Percentiles rank a stretch among this genome's conserved stretches.
phyloP scores from a whole-genome alignment of 1,284 basidiomycete genomes.

The Trichosporon coremiiforme region DNA sequence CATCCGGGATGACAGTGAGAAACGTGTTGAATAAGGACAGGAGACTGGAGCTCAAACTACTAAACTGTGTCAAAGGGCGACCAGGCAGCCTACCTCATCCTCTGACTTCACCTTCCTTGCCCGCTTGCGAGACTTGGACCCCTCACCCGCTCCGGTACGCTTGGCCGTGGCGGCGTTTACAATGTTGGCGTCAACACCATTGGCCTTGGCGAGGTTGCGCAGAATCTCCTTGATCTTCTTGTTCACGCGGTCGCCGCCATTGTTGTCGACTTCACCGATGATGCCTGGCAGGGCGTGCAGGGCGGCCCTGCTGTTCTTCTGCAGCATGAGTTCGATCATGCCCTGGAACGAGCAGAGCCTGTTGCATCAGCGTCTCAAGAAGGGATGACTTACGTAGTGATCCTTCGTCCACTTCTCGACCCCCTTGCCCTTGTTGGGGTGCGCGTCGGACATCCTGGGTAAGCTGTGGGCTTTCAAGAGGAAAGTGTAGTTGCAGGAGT shows the following conservation, averaged over 20 bases:
- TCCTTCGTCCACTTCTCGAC: constrained; percentile 7
- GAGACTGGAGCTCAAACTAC: too few species aligned
- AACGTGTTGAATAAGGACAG: neutral
- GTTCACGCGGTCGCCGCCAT: constrained; percentile 20
- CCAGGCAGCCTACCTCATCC: too few species aligned
- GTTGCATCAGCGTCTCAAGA: neutral
- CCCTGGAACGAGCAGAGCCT: constrained; percentile 11
- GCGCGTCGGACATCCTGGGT: constrained; percentile 1
- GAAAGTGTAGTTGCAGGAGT: neutral
- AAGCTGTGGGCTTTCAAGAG: too few species aligned
- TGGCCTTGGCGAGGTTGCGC: neutral
- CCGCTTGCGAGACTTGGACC: neutral
- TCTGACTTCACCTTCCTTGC: neutral
- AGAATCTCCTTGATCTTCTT: constrained; percentile 5
- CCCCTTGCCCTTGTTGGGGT: constrained; percentile 8
- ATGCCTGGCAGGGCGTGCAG: constrained; percentile 20
- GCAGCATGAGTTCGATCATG: neutral
- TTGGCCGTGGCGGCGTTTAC: neutral
- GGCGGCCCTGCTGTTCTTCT: neutral
- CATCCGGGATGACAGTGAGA: neutral
- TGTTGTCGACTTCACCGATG: constrained; percentile 17
- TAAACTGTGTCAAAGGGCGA: too few species aligned
- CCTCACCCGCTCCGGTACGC: neutral
- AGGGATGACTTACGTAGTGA: constrained; percentile 13
- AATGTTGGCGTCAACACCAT: neutral